Conservation (phyloP, 208 protist genomes). For the Trypanosoma scelopori region DNA sequence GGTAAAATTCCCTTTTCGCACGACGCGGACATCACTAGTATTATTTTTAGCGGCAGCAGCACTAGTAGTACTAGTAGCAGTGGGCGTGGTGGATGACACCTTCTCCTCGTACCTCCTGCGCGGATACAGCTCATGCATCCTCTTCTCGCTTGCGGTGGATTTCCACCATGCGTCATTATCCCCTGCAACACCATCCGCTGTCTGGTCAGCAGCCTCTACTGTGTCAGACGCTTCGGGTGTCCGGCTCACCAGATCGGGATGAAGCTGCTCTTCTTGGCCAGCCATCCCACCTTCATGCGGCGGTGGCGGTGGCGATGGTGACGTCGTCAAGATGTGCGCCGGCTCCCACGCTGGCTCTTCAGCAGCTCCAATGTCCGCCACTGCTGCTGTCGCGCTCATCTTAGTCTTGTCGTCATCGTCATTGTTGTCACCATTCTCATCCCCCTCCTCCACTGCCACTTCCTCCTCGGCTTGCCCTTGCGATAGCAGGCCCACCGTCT, state of each 20-base stretch:
- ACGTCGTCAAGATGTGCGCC: too few species aligned
- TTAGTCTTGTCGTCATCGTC: constrained; percentile 7
- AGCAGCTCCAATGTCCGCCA: constrained; percentile 8
- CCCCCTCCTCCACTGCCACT: not conserved
- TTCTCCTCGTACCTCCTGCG: constrained; percentile 61
- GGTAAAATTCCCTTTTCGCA: not conserved
- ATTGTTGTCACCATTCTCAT: not conserved
- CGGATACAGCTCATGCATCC: constrained; percentile 62
- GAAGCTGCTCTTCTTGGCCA: not conserved
- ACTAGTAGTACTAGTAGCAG: not conserved
- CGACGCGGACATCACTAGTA: not conserved
- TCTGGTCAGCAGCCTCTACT: not conserved
- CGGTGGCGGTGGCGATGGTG: too few species aligned
- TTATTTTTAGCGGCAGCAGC: not conserved
- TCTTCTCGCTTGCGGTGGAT: constrained; percentile 53
- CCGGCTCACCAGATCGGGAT: not conserved
- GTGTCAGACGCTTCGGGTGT: not conserved
- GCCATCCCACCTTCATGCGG: too few species aligned
- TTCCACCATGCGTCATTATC: constrained; percentile 75
- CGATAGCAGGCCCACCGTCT: not conserved
- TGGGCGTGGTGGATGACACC: constrained; percentile 17
- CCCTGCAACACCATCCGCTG: constrained; percentile 10
- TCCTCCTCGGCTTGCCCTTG: not conserved
- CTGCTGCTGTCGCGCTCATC: not conserved
- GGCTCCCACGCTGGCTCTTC: not conserved